Evolutionary conservation across 2,329 filamentous ascomycete species (phyloP).

Genomic region (Gremmenia infestans): DNA sequence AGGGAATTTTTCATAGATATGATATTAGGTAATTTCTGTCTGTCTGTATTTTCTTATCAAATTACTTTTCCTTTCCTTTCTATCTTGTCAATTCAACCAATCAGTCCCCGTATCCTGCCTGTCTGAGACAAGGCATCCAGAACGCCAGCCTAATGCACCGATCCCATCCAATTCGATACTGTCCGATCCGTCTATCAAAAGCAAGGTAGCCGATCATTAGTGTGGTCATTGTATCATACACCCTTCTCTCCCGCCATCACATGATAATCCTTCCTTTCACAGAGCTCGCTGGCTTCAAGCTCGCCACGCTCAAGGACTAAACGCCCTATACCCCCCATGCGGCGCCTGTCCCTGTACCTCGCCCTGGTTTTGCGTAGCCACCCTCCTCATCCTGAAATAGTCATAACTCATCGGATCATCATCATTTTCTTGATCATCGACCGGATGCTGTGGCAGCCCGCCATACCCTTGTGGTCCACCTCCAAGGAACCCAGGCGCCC

Average conservation of each 20-base stretch:
- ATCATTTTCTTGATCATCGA: conserved; percentile 31
- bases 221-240: too few relatives aligned
- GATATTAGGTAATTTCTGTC: too few relatives aligned
- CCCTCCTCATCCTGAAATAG: conserved; percentile 27
- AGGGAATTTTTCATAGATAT: too few relatives aligned
- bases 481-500: conserved; percentile 49
- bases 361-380: background rate
- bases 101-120: too few relatives aligned
- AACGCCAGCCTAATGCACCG: background rate
- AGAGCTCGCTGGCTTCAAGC: background rate
- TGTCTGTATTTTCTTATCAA: too few relatives aligned
- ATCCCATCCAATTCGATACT: too few relatives aligned
- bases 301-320: background rate
- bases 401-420: conserved; percentile 26
- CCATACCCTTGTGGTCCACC: conserved; percentile 57
- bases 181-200: too few relatives aligned
- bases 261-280: background rate
- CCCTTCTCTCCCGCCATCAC: background rate
- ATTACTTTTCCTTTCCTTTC: too few relatives aligned
- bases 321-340: background rate
- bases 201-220: too few relatives aligned
- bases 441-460: conserved; percentile 50
- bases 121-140: background rate
- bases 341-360: background rate
- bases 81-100: background rate